Evolutionary conservation across 106 monocot species (phyloP).

Genomic region (Ottelia alismoides): DNA sequence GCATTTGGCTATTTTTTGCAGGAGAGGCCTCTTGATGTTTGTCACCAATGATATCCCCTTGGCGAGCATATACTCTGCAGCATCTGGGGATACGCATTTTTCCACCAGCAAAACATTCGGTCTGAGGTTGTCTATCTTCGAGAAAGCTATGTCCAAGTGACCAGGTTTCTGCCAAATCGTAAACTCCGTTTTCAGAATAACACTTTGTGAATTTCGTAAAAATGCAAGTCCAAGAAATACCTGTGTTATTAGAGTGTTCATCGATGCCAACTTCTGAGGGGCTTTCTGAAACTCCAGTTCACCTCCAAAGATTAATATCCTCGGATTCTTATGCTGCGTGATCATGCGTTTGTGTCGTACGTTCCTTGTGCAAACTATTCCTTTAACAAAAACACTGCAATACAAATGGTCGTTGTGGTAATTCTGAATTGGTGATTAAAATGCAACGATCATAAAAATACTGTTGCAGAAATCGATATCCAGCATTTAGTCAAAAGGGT

Average conservation of each 20-base stretch:
- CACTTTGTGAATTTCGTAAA: too few species aligned
- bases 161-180: constrained; percentile 47
- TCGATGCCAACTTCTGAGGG: constrained; percentile 68
- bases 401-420: background rate
- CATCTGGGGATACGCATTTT: constrained; percentile 83
- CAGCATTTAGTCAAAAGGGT: too few species aligned
- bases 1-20: constrained; percentile 78
- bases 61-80: constrained; percentile 59
- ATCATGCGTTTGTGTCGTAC: constrained; percentile 87
- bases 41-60: constrained; percentile 91
- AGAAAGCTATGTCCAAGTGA: constrained; percentile 40
- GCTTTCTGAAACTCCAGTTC: constrained; percentile 70
- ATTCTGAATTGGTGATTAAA: background rate
- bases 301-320: constrained; percentile 71
- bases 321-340: constrained; percentile 66
- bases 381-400: constrained; percentile 59
- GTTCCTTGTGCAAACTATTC: constrained; percentile 91
- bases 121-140: constrained; percentile 57
- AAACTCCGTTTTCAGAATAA: too few species aligned
- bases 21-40: constrained; percentile 68
- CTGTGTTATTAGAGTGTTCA: constrained; percentile 67
- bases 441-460: background rate
- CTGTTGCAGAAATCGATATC: too few species aligned
- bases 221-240: constrained; percentile 21
- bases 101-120: constrained; percentile 89